Base-by-base conservation (phyloP, 73 alveolate species). In the Tetrahymena malaccensis region DNA sequence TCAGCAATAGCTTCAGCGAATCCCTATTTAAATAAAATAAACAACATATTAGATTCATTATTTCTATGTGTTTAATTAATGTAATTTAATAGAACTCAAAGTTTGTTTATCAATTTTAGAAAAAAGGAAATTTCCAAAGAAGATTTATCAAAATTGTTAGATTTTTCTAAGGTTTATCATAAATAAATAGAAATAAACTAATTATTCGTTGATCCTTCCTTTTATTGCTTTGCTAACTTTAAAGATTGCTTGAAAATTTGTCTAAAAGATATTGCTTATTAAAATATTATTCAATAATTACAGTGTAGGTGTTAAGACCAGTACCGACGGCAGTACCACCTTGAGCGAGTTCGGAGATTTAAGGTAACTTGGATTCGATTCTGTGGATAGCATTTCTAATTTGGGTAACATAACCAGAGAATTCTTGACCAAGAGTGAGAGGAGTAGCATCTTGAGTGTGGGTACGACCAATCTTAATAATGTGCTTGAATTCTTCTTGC, bases 321-420 rank as follows among this genome's bases (percentile, higher is more conserved):
- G 99, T 99, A 44, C 99, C 99, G 17, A 99, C 99, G 10, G 99
- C 99, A 35, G 99, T 99, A 35, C 99, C 99, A 19, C 99, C 99
- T 98, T 98, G 99, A 85, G 99, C 99, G 31, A 99, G 95, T 94
- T 96, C 97, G 58, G 97, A 97, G 44, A 99, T 98, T 55, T 97
- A 98, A 34, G 97, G 97, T 34, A 99, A 95, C 9, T 98, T 98
- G 35, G 93, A 95, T 96, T 98, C 97, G 95, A 99, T 96, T 96
- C 99, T 94, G 93, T 95, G 85, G 50, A 99, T 95, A 43, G 98
- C 98, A 34, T 98, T 97, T 96, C 99, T 98, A 16, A 97, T 94
- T 93, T 97, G 94, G 35, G 99, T 97, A 12, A 99, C 98, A 96
- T 99, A 99, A 37, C 99, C 99, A 35, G 99, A 96, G 97, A 99